phyloP scores from a whole-genome alignment of 2,329 filamentous ascomycete species.

The Fusarium sp. region DNA sequence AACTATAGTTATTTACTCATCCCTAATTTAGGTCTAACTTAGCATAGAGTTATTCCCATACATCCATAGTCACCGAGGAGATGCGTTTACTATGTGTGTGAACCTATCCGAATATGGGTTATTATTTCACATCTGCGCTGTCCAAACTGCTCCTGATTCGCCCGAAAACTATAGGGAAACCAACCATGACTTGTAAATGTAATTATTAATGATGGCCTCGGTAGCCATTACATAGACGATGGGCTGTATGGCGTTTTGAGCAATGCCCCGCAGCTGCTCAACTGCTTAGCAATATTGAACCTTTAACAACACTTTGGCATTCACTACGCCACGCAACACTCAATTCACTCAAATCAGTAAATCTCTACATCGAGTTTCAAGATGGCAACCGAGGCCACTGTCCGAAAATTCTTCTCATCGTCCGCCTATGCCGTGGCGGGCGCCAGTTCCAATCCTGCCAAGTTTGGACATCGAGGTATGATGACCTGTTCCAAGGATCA shows the following conservation, averaged over 20 bases:
- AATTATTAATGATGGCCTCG: neutral
- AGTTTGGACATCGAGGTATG: constrained; percentile 89
- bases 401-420: constrained; percentile 82
- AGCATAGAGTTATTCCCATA: no score
- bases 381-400: constrained; percentile 76
- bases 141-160: neutral
- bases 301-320: constrained; percentile 9
- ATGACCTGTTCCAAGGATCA: neutral
- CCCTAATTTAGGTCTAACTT: no score
- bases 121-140: no score
- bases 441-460: constrained; percentile 83
- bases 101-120: no score
- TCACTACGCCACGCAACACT: constrained; percentile 7
- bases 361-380: neutral
- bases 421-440: constrained; percentile 88
- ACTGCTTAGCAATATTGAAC: constrained; percentile 23
- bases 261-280: constrained; percentile 39
- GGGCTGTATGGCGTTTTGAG: constrained; percentile 29
- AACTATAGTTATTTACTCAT: no score
- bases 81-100: no score
- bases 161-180: neutral
- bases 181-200: neutral
- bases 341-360: neutral
- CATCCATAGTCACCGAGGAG: no score
- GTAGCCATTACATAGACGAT: constrained; percentile 7